Base-by-base conservation (phyloP, 78 protist genomes). In the Dictyostelium citrinum region DNA sequence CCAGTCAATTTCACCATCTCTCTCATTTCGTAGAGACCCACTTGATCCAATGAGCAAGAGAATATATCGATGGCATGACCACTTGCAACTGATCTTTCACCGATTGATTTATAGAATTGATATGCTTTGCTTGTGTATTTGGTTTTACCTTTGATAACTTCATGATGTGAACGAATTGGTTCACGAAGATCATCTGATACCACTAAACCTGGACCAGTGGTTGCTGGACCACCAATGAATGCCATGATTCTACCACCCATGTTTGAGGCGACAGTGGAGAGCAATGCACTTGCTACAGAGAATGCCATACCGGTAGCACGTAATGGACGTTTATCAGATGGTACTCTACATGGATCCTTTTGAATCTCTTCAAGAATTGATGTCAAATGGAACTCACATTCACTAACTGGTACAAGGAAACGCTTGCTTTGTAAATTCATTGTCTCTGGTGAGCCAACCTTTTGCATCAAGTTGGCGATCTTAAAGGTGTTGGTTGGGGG, bases 281-380 rank as follows among this genome's bases (percentile, higher is more conserved):
- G 39, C 14, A 98, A 95, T 58, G 97, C 90, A 27, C 85, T 90
- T 43, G 99, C 99, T 12, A 97, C 96, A 10, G 97, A 76, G 29
- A 98, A 92, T 24, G 99, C 99, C 35, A 83, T 95, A 77, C 99
- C 99, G 4, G 99, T 97, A 37, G 97, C 41, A 43, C 99, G 90
- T 43, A 82, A 71, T 33, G 98, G 96, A 41, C 99, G 97, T 83
- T 80, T 70, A 43, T 82, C 98, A 20, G 39, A 5, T 17, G 41
- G 29, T 1, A 98, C 98, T n/a, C 98, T 98, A 96, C 99, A 98
- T 33, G 99, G 98, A 74, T 98, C 99, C 14, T 55, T 82, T 96
- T 91, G 95, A 67, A 98, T 95, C 39, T 97, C 98, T 45, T 98
- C 99, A 24, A 99, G 10, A 74, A 98, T 95, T 9, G 96, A 20